These are phyloP conservation scores for Porcisia deanei DNA, from an alignment of 208 protist species.

Conservation along the genomic window DNA sequence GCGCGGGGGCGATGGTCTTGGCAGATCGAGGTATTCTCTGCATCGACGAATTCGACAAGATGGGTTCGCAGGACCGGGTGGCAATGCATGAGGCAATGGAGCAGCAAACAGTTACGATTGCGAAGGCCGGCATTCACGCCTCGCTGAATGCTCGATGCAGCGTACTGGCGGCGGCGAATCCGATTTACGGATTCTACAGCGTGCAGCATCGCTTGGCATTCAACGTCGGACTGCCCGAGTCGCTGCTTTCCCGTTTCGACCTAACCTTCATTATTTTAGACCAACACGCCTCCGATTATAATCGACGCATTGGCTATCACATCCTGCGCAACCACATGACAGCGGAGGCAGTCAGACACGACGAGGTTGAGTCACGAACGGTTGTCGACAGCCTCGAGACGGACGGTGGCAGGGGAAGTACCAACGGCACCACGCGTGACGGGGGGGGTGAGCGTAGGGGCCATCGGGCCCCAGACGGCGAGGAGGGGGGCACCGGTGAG, in stretches of 20 bases:
- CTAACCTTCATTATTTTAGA: constrained; percentile 99
- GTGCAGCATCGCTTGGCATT: constrained; percentile 86
- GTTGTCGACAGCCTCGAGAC: constrained; percentile 70
- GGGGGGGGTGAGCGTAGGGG: neutral
- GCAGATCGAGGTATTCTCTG: constrained; percentile 99
- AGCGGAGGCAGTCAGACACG: constrained; percentile 55
- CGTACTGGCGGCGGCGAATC: constrained; percentile 99
- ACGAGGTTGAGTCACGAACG: constrained; percentile 58
- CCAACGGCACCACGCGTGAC: neutral
- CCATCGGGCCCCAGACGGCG: neutral
- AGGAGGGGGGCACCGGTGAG: constrained; percentile 7
- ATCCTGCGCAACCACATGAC: constrained; percentile 96
- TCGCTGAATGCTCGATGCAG: constrained; percentile 98
- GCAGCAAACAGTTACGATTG: constrained; percentile 99
- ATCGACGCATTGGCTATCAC: constrained; percentile 94
- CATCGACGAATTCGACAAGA: constrained; percentile 99
- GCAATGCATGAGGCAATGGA: constrained; percentile 99
- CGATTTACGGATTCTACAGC: constrained; percentile 98
- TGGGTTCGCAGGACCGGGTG: constrained; percentile 96
- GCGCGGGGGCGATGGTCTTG: constrained; percentile 99
- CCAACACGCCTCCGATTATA: constrained; percentile 88
- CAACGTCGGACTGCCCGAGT: constrained; percentile 98
- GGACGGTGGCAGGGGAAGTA: constrained; percentile 8
- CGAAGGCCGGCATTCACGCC: constrained; percentile 99
- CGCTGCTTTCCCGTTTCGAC: constrained; percentile 99